These are phyloP conservation scores for Kokia cookei DNA, from an alignment of 441 rosid genomes.

Conservation along the genomic window DNA sequence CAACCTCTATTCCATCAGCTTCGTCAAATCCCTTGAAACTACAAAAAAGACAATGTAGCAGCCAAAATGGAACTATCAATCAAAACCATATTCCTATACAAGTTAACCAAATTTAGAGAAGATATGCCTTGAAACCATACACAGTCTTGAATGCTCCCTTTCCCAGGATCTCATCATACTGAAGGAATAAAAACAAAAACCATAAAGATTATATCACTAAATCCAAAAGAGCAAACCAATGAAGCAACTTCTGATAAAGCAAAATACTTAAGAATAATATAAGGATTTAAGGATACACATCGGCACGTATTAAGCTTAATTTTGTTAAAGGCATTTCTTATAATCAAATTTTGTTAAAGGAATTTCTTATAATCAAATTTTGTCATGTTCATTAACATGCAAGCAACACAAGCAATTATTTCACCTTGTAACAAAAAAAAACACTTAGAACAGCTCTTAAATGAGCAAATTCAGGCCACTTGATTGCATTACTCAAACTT, in stretches of 20 bases:
- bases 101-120: conserved; percentile 4
- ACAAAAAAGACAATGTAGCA: not conserved
- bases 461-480: not conserved
- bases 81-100: not conserved
- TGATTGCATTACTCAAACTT: not conserved
- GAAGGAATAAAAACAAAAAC: conserved; percentile 20
- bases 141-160: conserved; percentile 93
- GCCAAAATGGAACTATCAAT: not conserved
- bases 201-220: not conserved
- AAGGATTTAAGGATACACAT: not conserved
- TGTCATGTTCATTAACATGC: not conserved
- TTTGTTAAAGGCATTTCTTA: not conserved
- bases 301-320: not conserved
- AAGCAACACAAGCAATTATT: not conserved
- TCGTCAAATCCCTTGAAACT: conserved; percentile 79
- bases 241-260: not conserved
- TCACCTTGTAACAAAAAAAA: not conserved
- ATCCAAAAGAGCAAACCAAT: not conserved
- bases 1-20: conserved; percentile 73
- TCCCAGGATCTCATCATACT: conserved; percentile 74
- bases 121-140: conserved; percentile 38
- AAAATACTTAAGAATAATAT: not conserved
- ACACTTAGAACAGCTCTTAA: not conserved
- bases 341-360: not conserved
- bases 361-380: not conserved